These are phyloP conservation scores for Fallopia convolvulus DNA, from an alignment of 148 eudicot genomes.

Conservation along the genomic window DNA sequence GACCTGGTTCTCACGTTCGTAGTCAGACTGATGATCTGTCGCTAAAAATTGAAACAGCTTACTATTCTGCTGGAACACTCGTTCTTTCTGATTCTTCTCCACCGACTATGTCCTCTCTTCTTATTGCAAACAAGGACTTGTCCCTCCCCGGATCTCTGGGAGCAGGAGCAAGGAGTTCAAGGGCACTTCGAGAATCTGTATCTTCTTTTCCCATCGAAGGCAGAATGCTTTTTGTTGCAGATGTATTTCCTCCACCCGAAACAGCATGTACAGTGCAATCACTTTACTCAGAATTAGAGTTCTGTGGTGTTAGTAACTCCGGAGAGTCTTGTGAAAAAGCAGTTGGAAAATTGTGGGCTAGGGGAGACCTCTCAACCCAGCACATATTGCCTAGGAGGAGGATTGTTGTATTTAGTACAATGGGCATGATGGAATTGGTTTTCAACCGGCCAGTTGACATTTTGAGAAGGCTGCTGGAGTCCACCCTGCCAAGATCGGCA, in stretches of 20 bases:
- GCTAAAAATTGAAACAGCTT: constrained; percentile 75
- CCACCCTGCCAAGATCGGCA: constrained; percentile 71
- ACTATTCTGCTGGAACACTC: constrained; percentile 78
- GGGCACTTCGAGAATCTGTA: constrained; percentile 83
- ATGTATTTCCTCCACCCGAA: constrained; percentile 72
- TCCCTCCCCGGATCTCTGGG: constrained; percentile 56
- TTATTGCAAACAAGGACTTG: constrained; percentile 72
- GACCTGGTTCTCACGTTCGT: constrained; percentile 67
- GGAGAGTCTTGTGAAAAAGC: constrained; percentile 66
- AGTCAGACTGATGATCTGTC: constrained; percentile 82
- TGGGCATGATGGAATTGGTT: constrained; percentile 98
- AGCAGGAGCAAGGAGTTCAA: constrained; percentile 53
- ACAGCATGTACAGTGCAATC: constrained; percentile 73
- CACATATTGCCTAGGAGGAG: constrained; percentile 92
- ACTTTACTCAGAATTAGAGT: constrained; percentile 72
- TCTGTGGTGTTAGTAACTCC: constrained; percentile 46
- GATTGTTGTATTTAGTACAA: constrained; percentile 83
- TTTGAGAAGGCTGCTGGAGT: constrained; percentile 82
- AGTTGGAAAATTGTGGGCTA: constrained; percentile 75
- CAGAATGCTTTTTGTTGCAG: constrained; percentile 89
- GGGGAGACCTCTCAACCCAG: constrained; percentile 90
- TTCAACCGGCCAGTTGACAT: constrained; percentile 94
- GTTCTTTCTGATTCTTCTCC: constrained; percentile 97
- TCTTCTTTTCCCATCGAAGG: constrained; percentile 92
- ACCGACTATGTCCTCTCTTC: constrained; percentile 73